Evolutionary conservation across 1,139 yeast species (phyloP).

Genomic region (Nakaseomyces uthaithaninus): DNA sequence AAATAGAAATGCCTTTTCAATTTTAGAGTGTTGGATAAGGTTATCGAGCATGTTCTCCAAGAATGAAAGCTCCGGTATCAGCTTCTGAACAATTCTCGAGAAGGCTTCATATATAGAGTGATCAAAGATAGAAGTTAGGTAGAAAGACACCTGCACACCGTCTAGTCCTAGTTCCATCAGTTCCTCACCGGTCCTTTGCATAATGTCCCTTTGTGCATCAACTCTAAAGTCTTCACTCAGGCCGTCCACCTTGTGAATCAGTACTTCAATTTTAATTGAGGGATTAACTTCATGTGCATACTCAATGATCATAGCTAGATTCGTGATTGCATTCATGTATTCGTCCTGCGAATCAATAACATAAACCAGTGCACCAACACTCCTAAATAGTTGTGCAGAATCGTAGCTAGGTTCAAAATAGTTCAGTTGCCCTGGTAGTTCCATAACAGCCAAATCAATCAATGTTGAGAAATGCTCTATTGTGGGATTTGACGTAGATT

Average conservation of each 20-base stretch:
- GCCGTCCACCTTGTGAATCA: conserved; percentile 93
- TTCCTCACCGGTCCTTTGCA: conserved; percentile 94
- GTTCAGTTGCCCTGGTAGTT: conserved; percentile 88
- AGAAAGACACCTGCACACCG: conserved; percentile 85
- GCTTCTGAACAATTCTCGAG: conserved; percentile 82
- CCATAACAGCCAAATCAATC: conserved; percentile 88
- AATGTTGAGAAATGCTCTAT: conserved; percentile 69
- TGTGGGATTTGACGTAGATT: conserved; percentile 84
- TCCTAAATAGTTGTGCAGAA: conserved; percentile 64
- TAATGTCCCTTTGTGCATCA: conserved; percentile 92
- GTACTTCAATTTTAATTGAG: conserved; percentile 76
- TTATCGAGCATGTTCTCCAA: conserved; percentile 84
- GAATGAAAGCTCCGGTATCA: conserved; percentile 81
- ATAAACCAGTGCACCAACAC: conserved; percentile 88
- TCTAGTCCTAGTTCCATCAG: conserved; percentile 80
- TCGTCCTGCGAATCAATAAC: conserved; percentile 95
- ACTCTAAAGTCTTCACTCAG: conserved; percentile 85
- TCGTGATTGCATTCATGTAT: conserved; percentile 82
- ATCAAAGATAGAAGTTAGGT: conserved; percentile 87
- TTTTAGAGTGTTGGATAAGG: conserved; percentile 78
- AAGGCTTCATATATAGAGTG: conserved; percentile 95
- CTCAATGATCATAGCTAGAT: conserved; percentile 79
- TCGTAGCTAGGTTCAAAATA: conserved; percentile 81
- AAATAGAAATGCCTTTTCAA: conserved; percentile 86
- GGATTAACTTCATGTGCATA: conserved; percentile 85